Evolutionary conservation across 202 grass and related monocot species (phyloP).

Genomic region (Thinopyrum obtusiflorum): DNA sequence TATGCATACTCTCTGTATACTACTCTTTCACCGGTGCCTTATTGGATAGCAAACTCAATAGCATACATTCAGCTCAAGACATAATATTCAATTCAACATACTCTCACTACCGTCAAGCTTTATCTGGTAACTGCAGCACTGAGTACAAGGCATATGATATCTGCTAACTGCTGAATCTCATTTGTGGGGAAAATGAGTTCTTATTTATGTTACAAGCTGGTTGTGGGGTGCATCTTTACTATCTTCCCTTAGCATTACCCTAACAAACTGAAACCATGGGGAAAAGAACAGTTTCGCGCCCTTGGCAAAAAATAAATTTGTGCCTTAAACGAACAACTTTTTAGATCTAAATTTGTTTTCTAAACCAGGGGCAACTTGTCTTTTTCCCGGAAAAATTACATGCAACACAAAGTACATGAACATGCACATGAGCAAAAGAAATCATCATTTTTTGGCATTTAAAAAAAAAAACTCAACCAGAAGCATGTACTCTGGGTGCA

Average conservation of each 20-base stretch:
- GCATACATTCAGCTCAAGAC: background rate
- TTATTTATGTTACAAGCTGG: background rate
- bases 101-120: background rate
- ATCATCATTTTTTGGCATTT: background rate
- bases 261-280: background rate
- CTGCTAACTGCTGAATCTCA: background rate
- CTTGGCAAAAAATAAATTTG: background rate
- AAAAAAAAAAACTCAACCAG: background rate
- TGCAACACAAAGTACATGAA: background rate
- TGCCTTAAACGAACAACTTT: background rate
- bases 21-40: background rate
- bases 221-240: background rate
- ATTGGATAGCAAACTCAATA: background rate
- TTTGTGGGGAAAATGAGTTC: background rate
- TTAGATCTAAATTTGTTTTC: background rate
- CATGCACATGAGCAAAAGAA: no score
- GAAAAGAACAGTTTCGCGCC: background rate
- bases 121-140: background rate
- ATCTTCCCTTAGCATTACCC: background rate
- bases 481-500: background rate
- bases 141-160: background rate
- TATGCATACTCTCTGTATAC: background rate
- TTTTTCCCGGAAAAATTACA: background rate
- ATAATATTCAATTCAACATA: background rate
- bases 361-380: no score